Conservation (phyloP, 1,284 basidiomycete species). For the Exsudoporus floridanus region DNA sequence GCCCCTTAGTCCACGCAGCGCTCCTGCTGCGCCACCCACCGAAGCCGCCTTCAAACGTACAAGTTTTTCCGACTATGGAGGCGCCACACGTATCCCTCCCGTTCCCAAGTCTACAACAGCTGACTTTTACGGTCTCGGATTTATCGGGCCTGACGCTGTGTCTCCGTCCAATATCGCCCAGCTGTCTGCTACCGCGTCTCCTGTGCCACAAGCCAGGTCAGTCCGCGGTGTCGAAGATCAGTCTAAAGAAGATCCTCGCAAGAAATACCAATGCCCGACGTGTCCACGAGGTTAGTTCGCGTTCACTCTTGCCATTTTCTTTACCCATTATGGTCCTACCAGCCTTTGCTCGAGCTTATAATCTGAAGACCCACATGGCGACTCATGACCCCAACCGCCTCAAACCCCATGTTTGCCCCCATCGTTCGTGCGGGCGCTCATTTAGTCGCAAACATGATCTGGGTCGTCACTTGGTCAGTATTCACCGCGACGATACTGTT, state of each 20-base stretch:
- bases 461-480: conserved; percentile 80
- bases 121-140: conserved; percentile 55
- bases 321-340: conserved; percentile 4
- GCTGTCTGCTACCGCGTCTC: conserved; percentile 44
- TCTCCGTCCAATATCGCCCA: conserved; percentile 58
- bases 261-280: conserved; percentile 70
- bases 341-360: conserved; percentile 90
- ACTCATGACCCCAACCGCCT: conserved; percentile 86
- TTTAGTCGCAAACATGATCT: conserved; percentile 91
- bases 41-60: conserved; percentile 45
- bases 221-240: conserved; percentile 41
- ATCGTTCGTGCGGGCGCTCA: conserved; percentile 77
- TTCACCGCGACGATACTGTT: conserved; percentile 70
- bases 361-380: conserved; percentile 86
- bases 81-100: conserved; percentile 44
- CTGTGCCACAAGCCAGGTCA: conserved; percentile 42
- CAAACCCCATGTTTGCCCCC: conserved; percentile 83
- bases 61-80: conserved; percentile 64
- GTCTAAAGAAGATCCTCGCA: conserved; percentile 59
- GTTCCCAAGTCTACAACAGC: conserved; percentile 46
- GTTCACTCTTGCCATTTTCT: not conserved
- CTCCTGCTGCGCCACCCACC: conserved; percentile 39
- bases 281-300: conserved; percentile 63
- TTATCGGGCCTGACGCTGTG: conserved; percentile 40
- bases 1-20: conserved; percentile 59